A percentile compares a stretch with the other conserved stretches of the same genome.
Evolutionary conservation across 2,329 filamentous ascomycete genomes (phyloP).

Genomic region (Aspergillus thermomutatus): DNA sequence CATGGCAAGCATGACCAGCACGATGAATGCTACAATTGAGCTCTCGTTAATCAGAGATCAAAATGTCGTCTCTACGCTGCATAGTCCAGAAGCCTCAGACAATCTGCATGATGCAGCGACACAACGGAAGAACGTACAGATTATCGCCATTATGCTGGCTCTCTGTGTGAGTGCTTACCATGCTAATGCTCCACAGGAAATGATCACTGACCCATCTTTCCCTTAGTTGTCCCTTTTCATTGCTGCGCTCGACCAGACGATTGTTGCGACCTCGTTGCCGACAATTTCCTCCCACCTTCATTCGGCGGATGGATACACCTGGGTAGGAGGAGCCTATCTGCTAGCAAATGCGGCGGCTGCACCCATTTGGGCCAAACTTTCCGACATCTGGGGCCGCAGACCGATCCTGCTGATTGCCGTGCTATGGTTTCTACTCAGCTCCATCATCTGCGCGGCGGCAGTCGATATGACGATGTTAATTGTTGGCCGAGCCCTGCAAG

Average conservation of each 20-base stretch:
- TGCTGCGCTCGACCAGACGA: not conserved
- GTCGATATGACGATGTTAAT: slow-evolving; percentile 51
- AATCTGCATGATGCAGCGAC: not conserved
- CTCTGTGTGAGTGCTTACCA: not conserved
- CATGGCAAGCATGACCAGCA: no score
- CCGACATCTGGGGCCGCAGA: slow-evolving; percentile 12
- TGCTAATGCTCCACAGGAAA: not conserved
- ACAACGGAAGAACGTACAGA: not conserved
- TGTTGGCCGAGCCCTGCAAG: slow-evolving; percentile 51
- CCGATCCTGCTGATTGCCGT: slow-evolving; percentile 48
- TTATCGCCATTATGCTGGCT: not conserved
- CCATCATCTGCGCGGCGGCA: slow-evolving; percentile 48
- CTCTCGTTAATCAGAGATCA: not conserved
- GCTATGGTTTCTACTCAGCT: slow-evolving; percentile 46
- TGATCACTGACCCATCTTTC: not conserved
- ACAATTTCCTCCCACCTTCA: not conserved
- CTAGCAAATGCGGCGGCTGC: not conserved
- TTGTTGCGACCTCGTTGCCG: not conserved
- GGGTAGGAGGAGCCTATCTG: not conserved
- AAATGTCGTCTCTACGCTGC: not conserved
- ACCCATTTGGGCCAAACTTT: not conserved
- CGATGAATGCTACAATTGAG: no score
- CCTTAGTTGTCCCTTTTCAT: not conserved
- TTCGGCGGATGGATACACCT: not conserved
- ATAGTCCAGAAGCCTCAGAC: not conserved